These are phyloP conservation scores for Aphanoascus verrucosus DNA, from an alignment of 2,329 filamentous ascomycete species.

Conservation along the genomic window DNA sequence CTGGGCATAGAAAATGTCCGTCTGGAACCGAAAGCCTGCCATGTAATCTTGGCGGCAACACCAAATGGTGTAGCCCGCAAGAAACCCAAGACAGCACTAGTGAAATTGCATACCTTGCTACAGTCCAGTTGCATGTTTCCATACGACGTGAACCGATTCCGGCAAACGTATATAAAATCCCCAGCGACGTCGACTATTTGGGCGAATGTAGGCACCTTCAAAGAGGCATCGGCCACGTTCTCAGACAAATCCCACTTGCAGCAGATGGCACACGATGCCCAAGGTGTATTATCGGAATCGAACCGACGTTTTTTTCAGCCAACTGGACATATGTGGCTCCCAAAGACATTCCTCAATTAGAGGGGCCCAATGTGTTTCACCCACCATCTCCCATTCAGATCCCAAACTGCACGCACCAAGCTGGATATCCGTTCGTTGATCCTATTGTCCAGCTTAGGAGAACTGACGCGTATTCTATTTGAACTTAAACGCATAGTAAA, in stretches of 20 bases:
- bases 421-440: slow-evolving; percentile 49
- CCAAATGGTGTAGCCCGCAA: slow-evolving; percentile 24
- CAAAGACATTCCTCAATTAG: slow-evolving; percentile 40
- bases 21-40: slow-evolving; percentile 33
- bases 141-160: slow-evolving; percentile 39
- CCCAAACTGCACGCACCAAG: slow-evolving; percentile 32
- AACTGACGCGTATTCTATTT: slow-evolving; percentile 37
- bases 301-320: not conserved
- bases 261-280: slow-evolving; percentile 18
- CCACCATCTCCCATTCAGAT: slow-evolving; percentile 38
- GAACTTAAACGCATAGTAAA: slow-evolving; percentile 38
- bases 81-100: slow-evolving; percentile 33
- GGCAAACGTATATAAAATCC: slow-evolving; percentile 43
- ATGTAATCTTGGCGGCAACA: slow-evolving; percentile 21
- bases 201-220: slow-evolving; percentile 37
- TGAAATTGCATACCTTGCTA: slow-evolving; percentile 46
- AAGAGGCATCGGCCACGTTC: slow-evolving; percentile 27
- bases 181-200: slow-evolving; percentile 12
- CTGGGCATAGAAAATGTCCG: slow-evolving; percentile 19
- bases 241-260: slow-evolving; percentile 19
- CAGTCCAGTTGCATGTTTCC: slow-evolving; percentile 24
- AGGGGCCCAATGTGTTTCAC: slow-evolving; percentile 43
- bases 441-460: slow-evolving; percentile 48
- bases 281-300: slow-evolving; percentile 6
- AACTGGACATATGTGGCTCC: slow-evolving; percentile 26